Base-by-base conservation (phyloP, 148 eudicot genomes). In the Silene uniflora region DNA sequence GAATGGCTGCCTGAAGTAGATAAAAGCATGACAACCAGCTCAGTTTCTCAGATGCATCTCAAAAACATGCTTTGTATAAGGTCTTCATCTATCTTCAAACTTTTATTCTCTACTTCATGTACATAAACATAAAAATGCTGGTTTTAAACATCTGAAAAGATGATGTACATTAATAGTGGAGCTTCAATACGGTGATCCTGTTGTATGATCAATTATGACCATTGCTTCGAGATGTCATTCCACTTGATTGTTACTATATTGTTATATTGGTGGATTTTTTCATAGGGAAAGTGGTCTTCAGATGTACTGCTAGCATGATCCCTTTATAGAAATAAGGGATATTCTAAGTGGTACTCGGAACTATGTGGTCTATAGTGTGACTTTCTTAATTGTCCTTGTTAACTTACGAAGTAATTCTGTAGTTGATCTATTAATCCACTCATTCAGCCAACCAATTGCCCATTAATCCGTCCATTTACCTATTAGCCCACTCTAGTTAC, bases 151-250 rank as follows among this genome's bases (percentile, higher is more conserved):
- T 47, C 32, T 5, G 32, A 14, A 47, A 69, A 12, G 49, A 32
- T 69, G 72, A 69, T 47, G 59, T 69, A 69, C 47, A 69, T 46
- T 46, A 22, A 23, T 69, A 47, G 10, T 68, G 7, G 29, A 69
- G 56, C 55, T 69, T 21, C 27, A n/a, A 67, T 17, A 35, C 19
- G 19, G 25, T 35, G 16, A 39, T 10, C 29, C 19, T 64, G 19
- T 64, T 27, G n/a, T 29, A 14, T 24, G 68, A 64, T 27, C 44
- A 21, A 24, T 2, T 27, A 25, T 63, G 7, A 39, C 8, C 44
- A 39, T 6, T 39, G 44, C 44, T 39, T 39, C 10, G 44, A 39
- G 44, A 39, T 39, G 10, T 39, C 44, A 39, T 6, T 39, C 44
- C 44, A 39, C 44, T 39, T 39, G 35, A 32, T 32, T 32, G 35